phyloP scores from a whole-genome alignment of 2,329 filamentous ascomycete species.

The Fusarium acutatum region DNA sequence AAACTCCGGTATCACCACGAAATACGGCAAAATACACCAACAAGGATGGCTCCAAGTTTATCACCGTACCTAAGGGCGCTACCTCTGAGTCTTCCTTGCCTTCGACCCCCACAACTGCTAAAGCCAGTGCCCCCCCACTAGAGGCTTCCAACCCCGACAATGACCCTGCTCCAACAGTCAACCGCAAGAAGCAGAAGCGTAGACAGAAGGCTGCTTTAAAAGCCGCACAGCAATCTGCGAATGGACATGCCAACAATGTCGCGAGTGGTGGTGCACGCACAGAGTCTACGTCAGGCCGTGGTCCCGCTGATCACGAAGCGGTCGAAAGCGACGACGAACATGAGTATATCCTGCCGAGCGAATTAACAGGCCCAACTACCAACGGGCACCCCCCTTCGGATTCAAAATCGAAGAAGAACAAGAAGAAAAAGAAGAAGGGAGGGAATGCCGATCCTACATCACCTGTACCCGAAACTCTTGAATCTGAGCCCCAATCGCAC shows the following conservation, averaged over 20 bases:
- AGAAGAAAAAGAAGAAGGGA: conserved; percentile 74
- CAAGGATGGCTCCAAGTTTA: conserved; percentile 75
- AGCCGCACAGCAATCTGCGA: conserved; percentile 56
- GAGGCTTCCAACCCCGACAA: conserved; percentile 38
- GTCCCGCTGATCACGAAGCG: conserved; percentile 57
- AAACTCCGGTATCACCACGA: conserved; percentile 61
- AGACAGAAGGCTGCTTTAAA: conserved; percentile 84
- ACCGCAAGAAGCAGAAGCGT: conserved; percentile 95
- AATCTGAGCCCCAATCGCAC: conserved; percentile 40
- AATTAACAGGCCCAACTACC: conserved; percentile 41
- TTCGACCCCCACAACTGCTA: conserved; percentile 58
- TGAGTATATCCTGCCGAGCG: conserved; percentile 50
- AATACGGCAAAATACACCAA: conserved; percentile 70
- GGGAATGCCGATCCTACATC: conserved; percentile 34
- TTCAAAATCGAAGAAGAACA: conserved; percentile 66
- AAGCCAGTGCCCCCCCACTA: conserved; percentile 46
- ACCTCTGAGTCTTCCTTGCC: conserved; percentile 63
- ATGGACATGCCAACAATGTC: conserved; percentile 53
- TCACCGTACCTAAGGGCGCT: conserved; percentile 67
- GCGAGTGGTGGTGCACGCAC: conserved; percentile 28
- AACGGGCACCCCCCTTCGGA: conserved; percentile 45
- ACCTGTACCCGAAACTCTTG: conserved; percentile 24
- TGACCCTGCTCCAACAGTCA: conserved; percentile 64
- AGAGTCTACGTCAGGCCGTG: conserved; percentile 33
- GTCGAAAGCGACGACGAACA: conserved; percentile 66